These are phyloP conservation scores for Amoebophrya sp. DNA, from an alignment of 169 alveolate genomes.

Conservation along the genomic window DNA sequence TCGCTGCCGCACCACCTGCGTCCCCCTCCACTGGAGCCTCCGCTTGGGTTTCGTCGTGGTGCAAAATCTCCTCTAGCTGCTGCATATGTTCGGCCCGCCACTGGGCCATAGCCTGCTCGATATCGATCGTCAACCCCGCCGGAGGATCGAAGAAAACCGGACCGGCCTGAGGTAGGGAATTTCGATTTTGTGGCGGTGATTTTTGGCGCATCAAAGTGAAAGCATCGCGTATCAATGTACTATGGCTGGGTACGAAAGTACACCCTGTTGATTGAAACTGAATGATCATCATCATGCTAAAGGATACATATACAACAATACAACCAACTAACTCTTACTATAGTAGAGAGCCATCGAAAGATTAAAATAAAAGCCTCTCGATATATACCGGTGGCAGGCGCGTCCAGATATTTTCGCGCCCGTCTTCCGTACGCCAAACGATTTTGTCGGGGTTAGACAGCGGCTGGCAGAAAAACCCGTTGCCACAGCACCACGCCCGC, in stretches of 20 bases:
- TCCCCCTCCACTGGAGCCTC: background rate
- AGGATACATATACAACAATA: too few species aligned
- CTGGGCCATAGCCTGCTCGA: background rate
- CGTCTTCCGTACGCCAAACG: background rate
- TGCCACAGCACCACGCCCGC: background rate
- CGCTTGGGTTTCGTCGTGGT: too few species aligned
- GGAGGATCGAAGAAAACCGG: background rate
- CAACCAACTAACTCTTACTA: too few species aligned
- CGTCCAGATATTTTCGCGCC: background rate
- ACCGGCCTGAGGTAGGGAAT: too few species aligned
- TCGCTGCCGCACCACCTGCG: background rate
- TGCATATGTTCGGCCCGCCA: background rate
- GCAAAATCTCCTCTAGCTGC: background rate
- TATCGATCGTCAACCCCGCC: background rate
- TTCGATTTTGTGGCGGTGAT: too few species aligned
- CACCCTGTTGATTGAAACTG: too few species aligned
- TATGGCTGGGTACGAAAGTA: too few species aligned
- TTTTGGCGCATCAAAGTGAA: too few species aligned
- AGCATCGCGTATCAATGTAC: too few species aligned
- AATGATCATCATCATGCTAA: too few species aligned
- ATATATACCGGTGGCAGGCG: background rate
- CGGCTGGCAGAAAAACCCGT: background rate
- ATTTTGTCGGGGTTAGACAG: background rate
- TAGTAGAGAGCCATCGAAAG: too few species aligned
- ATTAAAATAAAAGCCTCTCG: too few species aligned